These are phyloP conservation scores for Suillus placidus DNA, from an alignment of 768 basidiomycete genomes.

Conservation along the genomic window DNA sequence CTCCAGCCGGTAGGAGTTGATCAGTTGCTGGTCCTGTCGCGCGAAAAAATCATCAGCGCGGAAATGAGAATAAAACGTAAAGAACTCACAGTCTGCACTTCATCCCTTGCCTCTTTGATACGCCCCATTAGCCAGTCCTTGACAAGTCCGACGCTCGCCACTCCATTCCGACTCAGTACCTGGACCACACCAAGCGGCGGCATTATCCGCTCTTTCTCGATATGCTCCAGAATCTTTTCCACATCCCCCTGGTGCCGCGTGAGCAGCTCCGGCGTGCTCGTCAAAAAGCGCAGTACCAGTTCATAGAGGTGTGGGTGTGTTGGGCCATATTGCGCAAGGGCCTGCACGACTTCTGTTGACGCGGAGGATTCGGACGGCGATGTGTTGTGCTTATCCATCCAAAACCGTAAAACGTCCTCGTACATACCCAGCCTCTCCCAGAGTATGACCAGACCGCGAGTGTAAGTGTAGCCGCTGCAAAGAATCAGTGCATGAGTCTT, in stretches of 20 bases:
- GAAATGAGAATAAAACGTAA: slow-evolving; percentile 6
- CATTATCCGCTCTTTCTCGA: slow-evolving; percentile 82
- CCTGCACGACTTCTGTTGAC: slow-evolving; percentile 59
- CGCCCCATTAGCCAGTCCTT: slow-evolving; percentile 87
- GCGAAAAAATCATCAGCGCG: neutral
- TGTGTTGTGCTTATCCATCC: slow-evolving; percentile 72
- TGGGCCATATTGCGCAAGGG: slow-evolving; percentile 75
- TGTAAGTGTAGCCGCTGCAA: slow-evolving; percentile 84
- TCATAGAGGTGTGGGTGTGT: slow-evolving; percentile 78
- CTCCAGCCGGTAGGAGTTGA: slow-evolving; percentile 86
- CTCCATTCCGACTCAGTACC: slow-evolving; percentile 83
- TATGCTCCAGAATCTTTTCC: slow-evolving; percentile 66
- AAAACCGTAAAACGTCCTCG: slow-evolving; percentile 91
- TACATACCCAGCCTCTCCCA: slow-evolving; percentile 97
- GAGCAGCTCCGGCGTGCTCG: slow-evolving; percentile 76
- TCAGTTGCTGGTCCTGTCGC: slow-evolving; percentile 81
- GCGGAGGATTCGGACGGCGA: slow-evolving; percentile 40
- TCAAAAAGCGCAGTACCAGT: slow-evolving; percentile 89
- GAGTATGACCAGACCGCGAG: slow-evolving; percentile 80
- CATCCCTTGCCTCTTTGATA: slow-evolving; percentile 70
- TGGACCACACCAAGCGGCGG: slow-evolving; percentile 90
- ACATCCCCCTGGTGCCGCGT: slow-evolving; percentile 73
- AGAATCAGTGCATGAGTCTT: slow-evolving; percentile 92
- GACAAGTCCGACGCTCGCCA: slow-evolving; percentile 89
- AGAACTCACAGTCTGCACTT: slow-evolving; percentile 75